phyloP scores from a whole-genome alignment of 108 stramenopile genomes.

The Cyclostephanos tholiformis region DNA sequence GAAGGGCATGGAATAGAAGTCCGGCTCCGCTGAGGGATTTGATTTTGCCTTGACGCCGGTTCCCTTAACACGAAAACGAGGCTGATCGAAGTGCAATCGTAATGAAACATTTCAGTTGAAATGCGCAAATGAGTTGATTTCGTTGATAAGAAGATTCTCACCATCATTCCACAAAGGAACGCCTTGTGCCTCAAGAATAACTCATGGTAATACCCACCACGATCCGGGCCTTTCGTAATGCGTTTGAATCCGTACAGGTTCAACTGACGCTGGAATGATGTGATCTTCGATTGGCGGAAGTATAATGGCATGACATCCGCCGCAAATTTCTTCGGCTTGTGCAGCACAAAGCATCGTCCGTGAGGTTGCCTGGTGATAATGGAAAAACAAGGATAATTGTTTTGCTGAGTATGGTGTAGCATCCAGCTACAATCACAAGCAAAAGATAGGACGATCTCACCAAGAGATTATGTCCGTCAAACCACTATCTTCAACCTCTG shows the following conservation, averaged over 20 bases:
- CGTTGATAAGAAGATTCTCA: constrained; percentile 5
- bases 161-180: constrained; percentile 68
- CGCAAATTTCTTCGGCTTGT: constrained; percentile 70
- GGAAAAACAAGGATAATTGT: too few relatives aligned
- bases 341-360: constrained; percentile 74
- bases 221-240: constrained; percentile 63
- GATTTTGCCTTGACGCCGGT: constrained; percentile 50
- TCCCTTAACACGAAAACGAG: constrained; percentile 51
- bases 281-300: constrained; percentile 88
- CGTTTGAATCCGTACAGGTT: constrained; percentile 81
- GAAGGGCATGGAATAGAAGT: constrained; percentile 50
- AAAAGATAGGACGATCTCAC: too few relatives aligned
- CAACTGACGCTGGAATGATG: constrained; percentile 88
- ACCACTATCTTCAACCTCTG: too few relatives aligned
- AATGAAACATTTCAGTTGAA: constrained; percentile 4
- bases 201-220: constrained; percentile 84
- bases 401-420: too few relatives aligned
- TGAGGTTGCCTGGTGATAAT: constrained; percentile 54
- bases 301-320: constrained; percentile 82
- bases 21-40: constrained; percentile 46
- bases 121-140: not conserved
- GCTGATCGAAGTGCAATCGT: constrained; percentile 7
- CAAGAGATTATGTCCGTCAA: too few relatives aligned
- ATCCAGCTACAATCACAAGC: too few relatives aligned
- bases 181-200: constrained; percentile 70